These are phyloP conservation scores for Saccharum hybrid DNA, from an alignment of 202 grass and related monocot genomes.

Conservation along the genomic window DNA sequence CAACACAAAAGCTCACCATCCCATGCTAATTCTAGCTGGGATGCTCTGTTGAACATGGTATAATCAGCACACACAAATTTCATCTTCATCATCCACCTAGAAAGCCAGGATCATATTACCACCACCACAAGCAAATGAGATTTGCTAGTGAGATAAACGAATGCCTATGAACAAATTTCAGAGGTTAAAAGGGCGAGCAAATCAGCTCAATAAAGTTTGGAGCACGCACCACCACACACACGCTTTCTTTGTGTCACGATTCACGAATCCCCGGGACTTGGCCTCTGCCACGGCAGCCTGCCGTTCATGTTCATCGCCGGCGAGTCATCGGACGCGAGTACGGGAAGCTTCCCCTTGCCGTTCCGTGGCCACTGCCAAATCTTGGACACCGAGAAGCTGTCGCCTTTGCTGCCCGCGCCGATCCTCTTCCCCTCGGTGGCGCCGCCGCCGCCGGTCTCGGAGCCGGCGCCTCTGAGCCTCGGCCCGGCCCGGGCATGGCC, in stretches of 20 bases:
- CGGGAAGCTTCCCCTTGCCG: slow-evolving; percentile 77
- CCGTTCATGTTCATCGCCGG: slow-evolving; percentile 53
- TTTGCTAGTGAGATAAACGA: slow-evolving; percentile 20
- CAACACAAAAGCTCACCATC: neutral
- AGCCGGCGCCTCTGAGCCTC: slow-evolving; percentile 41
- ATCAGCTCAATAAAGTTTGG: slow-evolving; percentile 40
- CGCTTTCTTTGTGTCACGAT: slow-evolving; percentile 14
- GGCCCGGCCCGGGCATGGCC: slow-evolving; percentile 26
- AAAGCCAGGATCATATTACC: slow-evolving; percentile 6
- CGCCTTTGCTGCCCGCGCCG: slow-evolving; percentile 71
- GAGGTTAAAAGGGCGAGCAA: slow-evolving; percentile 28
- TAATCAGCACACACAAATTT: neutral
- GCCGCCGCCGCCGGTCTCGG: slow-evolving; percentile 32
- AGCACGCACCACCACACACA: slow-evolving; percentile 19
- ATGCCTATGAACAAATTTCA: slow-evolving; percentile 49
- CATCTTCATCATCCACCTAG: slow-evolving; percentile 24
- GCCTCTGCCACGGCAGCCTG: slow-evolving; percentile 61
- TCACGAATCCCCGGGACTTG: slow-evolving; percentile 63
- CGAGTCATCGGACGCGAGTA: slow-evolving; percentile 64
- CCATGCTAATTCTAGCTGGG: neutral
- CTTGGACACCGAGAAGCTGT: slow-evolving; percentile 99
- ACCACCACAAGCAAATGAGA: slow-evolving; percentile 23
- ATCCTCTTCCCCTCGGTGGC: slow-evolving; percentile 68
- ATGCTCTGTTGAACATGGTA: neutral
- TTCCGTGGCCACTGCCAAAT: slow-evolving; percentile 92